Base-by-base conservation (phyloP, 2,329 filamentous ascomycete species). In the Albifimbria verrucaria region DNA sequence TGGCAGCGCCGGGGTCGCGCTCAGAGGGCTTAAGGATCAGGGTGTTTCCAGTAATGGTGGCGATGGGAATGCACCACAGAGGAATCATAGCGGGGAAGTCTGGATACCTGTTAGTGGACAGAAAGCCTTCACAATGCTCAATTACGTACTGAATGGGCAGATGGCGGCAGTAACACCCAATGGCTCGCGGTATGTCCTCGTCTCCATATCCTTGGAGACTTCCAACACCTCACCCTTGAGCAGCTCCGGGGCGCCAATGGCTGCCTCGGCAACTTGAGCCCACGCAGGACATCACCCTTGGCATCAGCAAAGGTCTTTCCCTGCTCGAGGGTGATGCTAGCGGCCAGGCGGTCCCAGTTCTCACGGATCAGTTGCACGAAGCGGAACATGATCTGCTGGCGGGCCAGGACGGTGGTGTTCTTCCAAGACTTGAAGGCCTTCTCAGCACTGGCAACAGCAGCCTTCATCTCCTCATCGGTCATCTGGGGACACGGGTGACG, bases 41-140 rank as follows among this genome's bases (percentile, higher is more conserved):
- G 15, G 89, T 92, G 77, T 95, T 95, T 50, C 90, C 90, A 18
- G 88, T 91, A 24, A 92, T 83, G 43, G 89, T 90, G 46, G 90
- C 90, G 62, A 94, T 89, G 39, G 90, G 90, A 57, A 95, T 92
- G 56, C 83, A 91, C 90, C 90, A 95, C n/a, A 95, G 80, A 3
- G 90, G 90, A 69, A 95, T 94, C 90, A 95, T 95, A 62, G 90
- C 90, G 43, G 90, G 90, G 75, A 94, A 94, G 78, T 94, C 87
- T 90, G 55, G 2, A n/a, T 26, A 24, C 3, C 6, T n/a, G 46
- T 63, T 52, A 62, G 56, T 26, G 48, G 11, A 32, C 11, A 21
- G 20, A n/a, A n/a, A 23, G 21, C 2, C 4, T 10, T 43, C 17
- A 18, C 18, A 20, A 22, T 15, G n/a, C 24, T 24, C 18, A 32